Conservation (phyloP, 2,329 filamentous ascomycete species). For the Aspergillus brunneoviolaceus region DNA sequence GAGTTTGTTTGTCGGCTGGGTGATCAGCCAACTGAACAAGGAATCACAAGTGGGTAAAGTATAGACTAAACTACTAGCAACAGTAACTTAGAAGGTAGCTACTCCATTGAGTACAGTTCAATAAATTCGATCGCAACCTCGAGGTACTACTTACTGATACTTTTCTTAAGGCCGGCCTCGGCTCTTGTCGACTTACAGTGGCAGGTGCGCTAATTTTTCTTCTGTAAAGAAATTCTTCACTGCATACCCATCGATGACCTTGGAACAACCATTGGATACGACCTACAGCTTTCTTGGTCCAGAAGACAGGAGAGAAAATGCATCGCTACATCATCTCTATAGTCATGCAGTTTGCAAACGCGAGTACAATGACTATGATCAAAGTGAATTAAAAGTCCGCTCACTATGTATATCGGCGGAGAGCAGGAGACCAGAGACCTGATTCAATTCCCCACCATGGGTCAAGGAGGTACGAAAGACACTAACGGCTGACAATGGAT, state of each 20-base stretch:
- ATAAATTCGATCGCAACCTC: no score
- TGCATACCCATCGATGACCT: no score
- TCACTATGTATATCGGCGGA: neutral
- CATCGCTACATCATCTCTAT: neutral
- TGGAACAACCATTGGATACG: no score
- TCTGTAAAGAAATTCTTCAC: no score
- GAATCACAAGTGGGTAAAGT: neutral
- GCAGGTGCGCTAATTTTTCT: no score
- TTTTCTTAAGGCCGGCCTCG: no score
- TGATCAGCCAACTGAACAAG: constrained; percentile 5
- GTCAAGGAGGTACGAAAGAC: neutral
- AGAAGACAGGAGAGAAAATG: neutral
- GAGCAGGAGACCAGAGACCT: neutral
- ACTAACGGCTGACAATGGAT: neutral
- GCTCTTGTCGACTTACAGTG: no score
- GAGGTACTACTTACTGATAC: no score
- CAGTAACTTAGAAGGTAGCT: no score
- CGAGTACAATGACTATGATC: neutral
- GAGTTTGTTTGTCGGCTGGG: constrained; percentile 12
- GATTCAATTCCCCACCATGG: neutral
- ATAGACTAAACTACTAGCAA: no score
- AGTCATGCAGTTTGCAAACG: neutral
- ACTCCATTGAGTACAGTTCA: neutral
- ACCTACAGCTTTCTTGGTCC: no score
- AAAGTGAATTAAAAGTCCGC: neutral